These are phyloP conservation scores for Trichosporon asahii DNA, from an alignment of 1,284 basidiomycete species.

Conservation along the genomic window DNA sequence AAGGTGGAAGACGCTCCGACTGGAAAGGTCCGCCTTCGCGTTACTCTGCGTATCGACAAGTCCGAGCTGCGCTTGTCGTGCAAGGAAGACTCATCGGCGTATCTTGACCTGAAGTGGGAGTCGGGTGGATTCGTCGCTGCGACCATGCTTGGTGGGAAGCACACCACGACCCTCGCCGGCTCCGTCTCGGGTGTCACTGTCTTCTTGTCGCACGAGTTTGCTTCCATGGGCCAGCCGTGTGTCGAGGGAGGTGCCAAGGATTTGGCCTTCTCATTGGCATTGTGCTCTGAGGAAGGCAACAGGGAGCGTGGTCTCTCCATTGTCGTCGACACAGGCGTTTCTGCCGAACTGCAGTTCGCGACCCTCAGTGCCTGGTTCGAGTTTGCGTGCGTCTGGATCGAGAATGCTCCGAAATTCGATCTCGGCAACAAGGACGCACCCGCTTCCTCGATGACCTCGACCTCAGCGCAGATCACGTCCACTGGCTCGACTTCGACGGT, in stretches of 20 bases:
- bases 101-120: slow-evolving; percentile 80
- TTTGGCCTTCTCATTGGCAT: slow-evolving; percentile 40
- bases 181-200: slow-evolving; percentile 72
- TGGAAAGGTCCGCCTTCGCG: slow-evolving; percentile 45
- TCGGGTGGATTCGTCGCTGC: slow-evolving; percentile 82
- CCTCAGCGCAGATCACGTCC: not conserved
- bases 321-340: slow-evolving; percentile 42
- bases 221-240: slow-evolving; percentile 38
- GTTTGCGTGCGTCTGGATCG: slow-evolving; percentile 46
- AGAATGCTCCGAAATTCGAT: slow-evolving; percentile 41
- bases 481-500: not conserved
- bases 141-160: slow-evolving; percentile 66
- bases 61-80: slow-evolving; percentile 80
- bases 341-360: slow-evolving; percentile 43
- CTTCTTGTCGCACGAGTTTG: slow-evolving; percentile 67
- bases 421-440: slow-evolving; percentile 8
- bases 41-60: slow-evolving; percentile 83
- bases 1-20: slow-evolving; percentile 22
- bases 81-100: slow-evolving; percentile 80
- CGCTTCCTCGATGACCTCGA: not conserved
- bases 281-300: slow-evolving; percentile 21
- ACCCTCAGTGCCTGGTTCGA: slow-evolving; percentile 46
- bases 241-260: slow-evolving; percentile 47
- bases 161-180: slow-evolving; percentile 65
- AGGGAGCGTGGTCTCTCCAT: slow-evolving; percentile 55